Evolutionary conservation across 1,284 basidiomycete genomes (phyloP), one percentile per base, ranked within the genome.

Genomic region (Inonotus hispidus): DNA sequence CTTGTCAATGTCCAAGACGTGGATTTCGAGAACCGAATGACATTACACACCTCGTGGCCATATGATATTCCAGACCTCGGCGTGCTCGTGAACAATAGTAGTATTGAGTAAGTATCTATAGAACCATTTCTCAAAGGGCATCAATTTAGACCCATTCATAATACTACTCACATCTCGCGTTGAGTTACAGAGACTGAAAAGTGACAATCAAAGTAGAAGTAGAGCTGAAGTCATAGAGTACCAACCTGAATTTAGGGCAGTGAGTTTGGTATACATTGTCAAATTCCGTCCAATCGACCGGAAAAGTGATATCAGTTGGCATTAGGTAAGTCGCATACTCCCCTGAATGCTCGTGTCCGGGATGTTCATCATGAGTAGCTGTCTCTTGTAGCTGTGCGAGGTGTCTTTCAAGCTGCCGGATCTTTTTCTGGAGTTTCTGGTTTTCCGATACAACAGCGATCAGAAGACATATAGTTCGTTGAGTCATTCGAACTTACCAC

Each of bases 231-330:
- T 19, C 25, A 47, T 16, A 19, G 23, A 54, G 23, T 56, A 56
- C 32, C n/a, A 39, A 56, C 56, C 56, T 88, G 50, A 97, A 80
- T 56, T 87, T 89, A 0, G 94, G 95, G 64, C 85, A 90, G 74
- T 98, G 94, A 10, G 95, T 81, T 69, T 97, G 90, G 70, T 94
- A 92, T 21, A 95, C 93, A 67, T 96, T 92, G 71, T 92, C 87
- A 72, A 97, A 96, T 66, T 87, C 83, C 0, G 82, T 82, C 83
- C 90, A 90, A 68, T 95, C 92, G 27, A 84, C 77, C 25, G 85
- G 74, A 64, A 84, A 79, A 62, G 86, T 79, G 45, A 82, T 79
- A 67, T 88, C 84, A 8, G 83, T 78, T 32, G 87, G 84, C 75
- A 89, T 82, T 61, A 84, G 79, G 65, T 88, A 88, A 56, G 75